Conservation (phyloP, 805 yeast genomes). For the Candida ficus region DNA sequence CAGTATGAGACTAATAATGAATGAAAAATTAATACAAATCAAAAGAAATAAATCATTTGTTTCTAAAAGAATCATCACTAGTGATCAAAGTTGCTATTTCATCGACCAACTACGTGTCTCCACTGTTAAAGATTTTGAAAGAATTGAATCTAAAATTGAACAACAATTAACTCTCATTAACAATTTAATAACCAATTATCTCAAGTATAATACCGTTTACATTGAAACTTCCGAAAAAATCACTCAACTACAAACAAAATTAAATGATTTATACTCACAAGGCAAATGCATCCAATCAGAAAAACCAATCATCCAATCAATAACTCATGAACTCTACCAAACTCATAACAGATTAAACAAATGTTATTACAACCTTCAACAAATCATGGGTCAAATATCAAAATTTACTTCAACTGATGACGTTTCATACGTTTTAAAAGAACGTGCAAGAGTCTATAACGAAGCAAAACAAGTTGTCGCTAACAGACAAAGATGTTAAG, state of each 20-base stretch:
- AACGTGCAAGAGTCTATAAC: slow-evolving; percentile 25
- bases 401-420: slow-evolving; percentile 17
- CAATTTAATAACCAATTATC: slow-evolving; percentile 8
- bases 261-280: not conserved
- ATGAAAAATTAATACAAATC: slow-evolving; percentile 20
- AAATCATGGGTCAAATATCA: slow-evolving; percentile 10
- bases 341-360: too few relatives aligned
- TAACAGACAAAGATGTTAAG: slow-evolving; percentile 11
- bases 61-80: slow-evolving; percentile 15
- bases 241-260: not conserved
- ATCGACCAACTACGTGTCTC: slow-evolving; percentile 17
- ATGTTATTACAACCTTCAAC: slow-evolving; percentile 12
- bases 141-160: slow-evolving; percentile 12
- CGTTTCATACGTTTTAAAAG: slow-evolving; percentile 24
- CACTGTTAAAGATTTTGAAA: slow-evolving; percentile 16
- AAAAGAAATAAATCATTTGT: slow-evolving; percentile 17
- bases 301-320: too few relatives aligned
- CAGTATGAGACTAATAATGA: slow-evolving; percentile 10
- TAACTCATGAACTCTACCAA: too few relatives aligned
- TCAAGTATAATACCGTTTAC: slow-evolving; percentile 12
- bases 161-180: slow-evolving; percentile 9
- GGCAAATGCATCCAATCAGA: too few relatives aligned
- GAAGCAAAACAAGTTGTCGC: slow-evolving; percentile 22
- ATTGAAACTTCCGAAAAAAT: slow-evolving; percentile 2
- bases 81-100: slow-evolving; percentile 12